These are phyloP conservation scores for Cerrena zonata DNA, from an alignment of 1,284 basidiomycete species.

Conservation along the genomic window DNA sequence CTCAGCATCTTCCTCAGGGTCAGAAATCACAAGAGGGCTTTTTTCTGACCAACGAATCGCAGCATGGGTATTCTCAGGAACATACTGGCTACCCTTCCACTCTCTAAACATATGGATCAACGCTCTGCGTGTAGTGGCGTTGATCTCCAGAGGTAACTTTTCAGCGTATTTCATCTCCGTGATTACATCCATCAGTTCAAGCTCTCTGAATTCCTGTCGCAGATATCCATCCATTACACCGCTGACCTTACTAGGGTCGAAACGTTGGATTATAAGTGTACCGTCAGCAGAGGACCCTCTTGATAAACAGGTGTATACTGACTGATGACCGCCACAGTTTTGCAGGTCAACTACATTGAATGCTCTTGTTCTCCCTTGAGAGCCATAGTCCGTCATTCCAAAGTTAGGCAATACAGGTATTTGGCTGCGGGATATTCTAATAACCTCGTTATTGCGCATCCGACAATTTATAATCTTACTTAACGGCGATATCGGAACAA, in stretches of 20 bases:
- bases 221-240: conserved; percentile 12
- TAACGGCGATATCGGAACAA: conserved; percentile 23
- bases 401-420: too few species aligned
- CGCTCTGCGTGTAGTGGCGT: conserved; percentile 11
- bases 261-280: conserved; percentile 31
- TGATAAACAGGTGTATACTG: conserved; percentile 34
- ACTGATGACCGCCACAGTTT: conserved; percentile 25
- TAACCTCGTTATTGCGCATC: conserved; percentile 27
- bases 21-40: not conserved
- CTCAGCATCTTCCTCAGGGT: not conserved
- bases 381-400: conserved; percentile 37
- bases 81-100: conserved; percentile 8
- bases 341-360: conserved; percentile 31
- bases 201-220: too few species aligned
- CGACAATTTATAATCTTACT: conserved; percentile 12
- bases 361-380: conserved; percentile 33
- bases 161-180: conserved; percentile 21
- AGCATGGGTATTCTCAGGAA: not conserved
- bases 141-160: conserved; percentile 15
- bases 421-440: conserved; percentile 32
- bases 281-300: conserved; percentile 23
- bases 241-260: conserved; percentile 20
- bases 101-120: conserved; percentile 18
- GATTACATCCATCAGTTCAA: conserved; percentile 31
- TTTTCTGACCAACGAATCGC: not conserved